These are phyloP conservation scores for Blastobotrys buckinghamii DNA, from an alignment of 1,139 yeast species.

Conservation along the genomic window DNA sequence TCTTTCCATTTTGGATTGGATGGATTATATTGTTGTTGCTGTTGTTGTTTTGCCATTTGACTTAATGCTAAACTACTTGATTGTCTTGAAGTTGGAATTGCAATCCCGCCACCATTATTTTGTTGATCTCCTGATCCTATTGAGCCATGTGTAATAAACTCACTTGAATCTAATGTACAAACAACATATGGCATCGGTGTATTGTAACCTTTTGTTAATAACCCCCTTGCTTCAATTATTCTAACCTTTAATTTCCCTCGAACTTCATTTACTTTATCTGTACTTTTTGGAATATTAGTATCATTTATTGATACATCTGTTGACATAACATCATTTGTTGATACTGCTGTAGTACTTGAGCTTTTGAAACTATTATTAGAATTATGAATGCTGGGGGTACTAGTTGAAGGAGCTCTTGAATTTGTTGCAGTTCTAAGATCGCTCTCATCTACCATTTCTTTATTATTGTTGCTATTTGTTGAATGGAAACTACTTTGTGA, in stretches of 20 bases:
- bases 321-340: slow-evolving; percentile 6
- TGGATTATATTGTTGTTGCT: slow-evolving; percentile 5
- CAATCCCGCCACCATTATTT: slow-evolving; percentile 33
- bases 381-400: not conserved
- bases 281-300: not conserved
- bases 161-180: slow-evolving; percentile 89
- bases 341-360: slow-evolving; percentile 1
- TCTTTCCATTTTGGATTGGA: slow-evolving; percentile 61
- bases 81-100: slow-evolving; percentile 44
- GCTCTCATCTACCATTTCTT: slow-evolving; percentile 7
- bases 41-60: slow-evolving; percentile 25
- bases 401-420: slow-evolving; percentile 13
- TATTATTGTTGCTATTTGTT: not conserved
- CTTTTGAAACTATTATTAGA: not conserved
- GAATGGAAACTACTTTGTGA: too few relatives aligned
- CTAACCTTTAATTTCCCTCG: slow-evolving; percentile 72
- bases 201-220: slow-evolving; percentile 38
- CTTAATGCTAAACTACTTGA: slow-evolving; percentile 59
- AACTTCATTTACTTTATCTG: slow-evolving; percentile 10
- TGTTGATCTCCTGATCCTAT: slow-evolving; percentile 17
- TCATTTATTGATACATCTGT: too few relatives aligned
- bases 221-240: slow-evolving; percentile 71
- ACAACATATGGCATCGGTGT: slow-evolving; percentile 82
- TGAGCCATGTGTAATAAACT: slow-evolving; percentile 70
- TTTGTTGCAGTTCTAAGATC: slow-evolving; percentile 14